Evolutionary conservation across 129 eudicot species (phyloP).

Genomic region (Tanacetum coccineum): DNA sequence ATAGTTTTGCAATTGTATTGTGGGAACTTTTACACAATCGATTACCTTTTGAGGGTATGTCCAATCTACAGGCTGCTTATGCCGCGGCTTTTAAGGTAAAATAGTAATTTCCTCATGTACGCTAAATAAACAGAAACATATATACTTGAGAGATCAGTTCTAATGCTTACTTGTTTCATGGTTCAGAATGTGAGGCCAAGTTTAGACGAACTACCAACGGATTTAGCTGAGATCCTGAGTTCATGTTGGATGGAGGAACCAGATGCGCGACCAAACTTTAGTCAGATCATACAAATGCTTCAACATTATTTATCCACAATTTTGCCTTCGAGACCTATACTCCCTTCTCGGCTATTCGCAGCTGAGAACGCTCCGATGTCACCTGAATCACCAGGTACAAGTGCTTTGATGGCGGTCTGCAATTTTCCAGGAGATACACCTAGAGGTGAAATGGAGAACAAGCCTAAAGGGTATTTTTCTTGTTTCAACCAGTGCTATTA

Average conservation of each 20-base stretch:
- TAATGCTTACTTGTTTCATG: constrained; percentile 18
- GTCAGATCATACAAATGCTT: constrained; percentile 54
- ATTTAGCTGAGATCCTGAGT: constrained; percentile 43
- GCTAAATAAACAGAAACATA: background rate
- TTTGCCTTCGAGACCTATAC: constrained; percentile 35
- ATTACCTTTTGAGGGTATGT: constrained; percentile 65
- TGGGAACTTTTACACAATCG: constrained; percentile 61
- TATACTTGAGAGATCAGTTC: background rate
- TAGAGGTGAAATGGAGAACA: constrained; percentile 36
- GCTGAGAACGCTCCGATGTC: constrained; percentile 43
- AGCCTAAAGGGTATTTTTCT: constrained; percentile 51
- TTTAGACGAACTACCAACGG: constrained; percentile 46
- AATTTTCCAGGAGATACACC: constrained; percentile 44
- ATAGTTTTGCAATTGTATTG: constrained; percentile 65
- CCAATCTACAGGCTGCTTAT: constrained; percentile 61
- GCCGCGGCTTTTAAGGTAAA: constrained; percentile 67
- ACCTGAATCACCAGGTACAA: constrained; percentile 63
- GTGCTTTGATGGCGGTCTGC: constrained; percentile 48
- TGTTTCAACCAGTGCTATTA: constrained; percentile 52
- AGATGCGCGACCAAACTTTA: constrained; percentile 50
- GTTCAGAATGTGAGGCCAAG: constrained; percentile 56
- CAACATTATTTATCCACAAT: constrained; percentile 39
- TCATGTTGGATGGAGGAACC: constrained; percentile 67
- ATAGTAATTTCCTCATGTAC: constrained; percentile 2
- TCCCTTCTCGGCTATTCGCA: constrained; percentile 45